A percentile compares a stretch with the other conserved stretches of the same genome.
These are phyloP conservation scores for Orbilia oligospora DNA, from an alignment of 2,329 filamentous ascomycete species.

Conservation along the genomic window DNA sequence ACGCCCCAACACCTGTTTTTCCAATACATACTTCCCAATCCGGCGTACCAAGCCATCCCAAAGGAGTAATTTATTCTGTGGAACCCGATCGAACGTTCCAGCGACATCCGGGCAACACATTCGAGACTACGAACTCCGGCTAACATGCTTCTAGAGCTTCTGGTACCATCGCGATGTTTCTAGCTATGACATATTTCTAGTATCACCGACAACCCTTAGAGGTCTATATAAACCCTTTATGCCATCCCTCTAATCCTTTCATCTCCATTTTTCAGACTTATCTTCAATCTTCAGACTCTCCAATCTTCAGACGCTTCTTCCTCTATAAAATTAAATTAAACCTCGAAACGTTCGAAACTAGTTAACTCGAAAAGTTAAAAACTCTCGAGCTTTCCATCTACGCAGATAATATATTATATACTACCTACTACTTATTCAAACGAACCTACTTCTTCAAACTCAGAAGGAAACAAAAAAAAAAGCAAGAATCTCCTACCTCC, in stretches of 20 bases:
- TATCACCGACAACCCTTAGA: background rate
- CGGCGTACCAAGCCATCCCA: background rate
- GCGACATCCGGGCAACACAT: conserved; percentile 42
- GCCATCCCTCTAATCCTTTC: background rate
- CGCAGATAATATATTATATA: too few species aligned
- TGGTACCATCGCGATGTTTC: conserved; percentile 26
- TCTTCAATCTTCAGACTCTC: background rate
- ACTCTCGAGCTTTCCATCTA: too few species aligned
- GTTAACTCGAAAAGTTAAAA: too few species aligned
- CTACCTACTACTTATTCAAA: too few species aligned
- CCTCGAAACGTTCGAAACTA: too few species aligned
- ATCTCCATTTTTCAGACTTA: conserved; percentile 43
- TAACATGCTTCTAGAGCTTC: too few species aligned
- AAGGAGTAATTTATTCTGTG: conserved; percentile 23
- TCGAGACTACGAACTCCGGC: too few species aligned
- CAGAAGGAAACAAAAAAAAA: background rate
- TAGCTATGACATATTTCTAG: conserved; percentile 11
- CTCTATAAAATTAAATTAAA: too few species aligned
- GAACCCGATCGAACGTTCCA: conserved; percentile 50
- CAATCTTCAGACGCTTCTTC: too few species aligned
- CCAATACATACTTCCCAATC: conserved; percentile 11
- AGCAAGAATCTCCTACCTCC: background rate
- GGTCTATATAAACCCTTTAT: conserved; percentile 42
- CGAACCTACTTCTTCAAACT: too few species aligned
- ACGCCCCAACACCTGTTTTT: background rate